Evolutionary conservation across 1,139 yeast genomes (phyloP).

Genomic region (Blastobotrys niveus): DNA sequence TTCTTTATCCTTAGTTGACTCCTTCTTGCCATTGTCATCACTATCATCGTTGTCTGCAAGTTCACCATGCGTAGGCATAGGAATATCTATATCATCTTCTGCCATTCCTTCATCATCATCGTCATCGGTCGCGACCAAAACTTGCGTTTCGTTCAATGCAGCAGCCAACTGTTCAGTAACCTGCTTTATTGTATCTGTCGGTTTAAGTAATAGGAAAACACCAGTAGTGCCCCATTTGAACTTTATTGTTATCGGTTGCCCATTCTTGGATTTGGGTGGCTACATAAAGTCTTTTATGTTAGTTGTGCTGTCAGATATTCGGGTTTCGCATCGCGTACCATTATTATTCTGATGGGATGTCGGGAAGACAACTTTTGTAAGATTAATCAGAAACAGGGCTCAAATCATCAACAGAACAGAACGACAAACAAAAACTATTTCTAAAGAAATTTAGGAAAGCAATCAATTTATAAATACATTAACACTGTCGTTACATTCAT

Average conservation of each 20-base stretch:
- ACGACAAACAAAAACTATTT: background rate
- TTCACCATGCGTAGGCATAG: conserved; percentile 23
- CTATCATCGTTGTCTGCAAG: conserved; percentile 6
- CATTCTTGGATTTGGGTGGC: conserved; percentile 3
- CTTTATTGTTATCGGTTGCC: conserved; percentile 2
- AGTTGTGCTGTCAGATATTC: too few relatives aligned
- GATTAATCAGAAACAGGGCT: too few relatives aligned
- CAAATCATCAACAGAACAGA: background rate
- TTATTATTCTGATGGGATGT: too few relatives aligned
- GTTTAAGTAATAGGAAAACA: background rate
- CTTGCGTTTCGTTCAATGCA: conserved; percentile 9
- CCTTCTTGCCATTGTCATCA: conserved; percentile 8
- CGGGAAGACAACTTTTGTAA: too few relatives aligned
- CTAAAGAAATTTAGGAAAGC: background rate
- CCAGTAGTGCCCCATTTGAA: background rate
- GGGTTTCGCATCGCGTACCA: too few relatives aligned
- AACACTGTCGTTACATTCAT: background rate
- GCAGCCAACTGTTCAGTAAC: conserved; percentile 2
- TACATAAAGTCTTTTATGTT: too few relatives aligned
- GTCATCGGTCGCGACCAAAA: background rate
- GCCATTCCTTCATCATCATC: conserved; percentile 6
- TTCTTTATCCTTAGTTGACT: conserved; percentile 4
- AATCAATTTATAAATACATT: background rate
- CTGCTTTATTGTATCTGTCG: background rate
- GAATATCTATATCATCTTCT: conserved; percentile 22